Evolutionary conservation across 139 green algal species (phyloP).

Genomic region (Chlorella sp.): DNA sequence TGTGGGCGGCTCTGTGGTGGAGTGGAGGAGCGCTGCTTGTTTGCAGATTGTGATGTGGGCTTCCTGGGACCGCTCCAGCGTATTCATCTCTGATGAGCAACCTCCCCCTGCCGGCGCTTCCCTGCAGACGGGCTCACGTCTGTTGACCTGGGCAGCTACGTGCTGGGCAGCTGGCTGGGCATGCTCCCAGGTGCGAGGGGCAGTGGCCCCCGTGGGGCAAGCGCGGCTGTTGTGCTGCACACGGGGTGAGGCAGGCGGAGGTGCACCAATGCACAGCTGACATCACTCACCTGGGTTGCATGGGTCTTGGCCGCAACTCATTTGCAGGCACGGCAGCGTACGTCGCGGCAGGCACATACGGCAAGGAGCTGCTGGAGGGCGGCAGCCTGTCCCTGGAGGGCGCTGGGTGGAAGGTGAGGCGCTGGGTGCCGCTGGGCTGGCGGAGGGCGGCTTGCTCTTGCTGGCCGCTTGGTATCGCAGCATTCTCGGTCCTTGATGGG

Average conservation of each 20-base stretch:
- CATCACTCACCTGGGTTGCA: too few relatives aligned
- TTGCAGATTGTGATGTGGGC: neutral
- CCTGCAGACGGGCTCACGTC: constrained; percentile 78
- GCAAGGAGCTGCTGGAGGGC: constrained; percentile 31
- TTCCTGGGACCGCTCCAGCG: neutral
- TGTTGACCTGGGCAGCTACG: constrained; percentile 85
- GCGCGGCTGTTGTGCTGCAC: too few relatives aligned
- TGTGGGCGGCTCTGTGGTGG: neutral
- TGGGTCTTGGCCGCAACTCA: too few relatives aligned
- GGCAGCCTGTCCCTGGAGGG: neutral
- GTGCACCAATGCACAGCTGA: too few relatives aligned
- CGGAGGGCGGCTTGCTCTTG: neutral
- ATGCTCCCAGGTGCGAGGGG: constrained; percentile 82
- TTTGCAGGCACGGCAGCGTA: constrained; percentile 88
- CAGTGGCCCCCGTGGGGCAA: neutral
- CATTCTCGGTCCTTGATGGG: neutral
- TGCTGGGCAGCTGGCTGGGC: constrained; percentile 83
- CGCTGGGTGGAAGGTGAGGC: too few relatives aligned
- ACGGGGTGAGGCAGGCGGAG: too few relatives aligned
- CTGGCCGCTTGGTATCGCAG: neutral
- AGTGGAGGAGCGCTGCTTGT: neutral
- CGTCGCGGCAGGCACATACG: constrained; percentile 67
- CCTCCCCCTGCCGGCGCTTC: neutral
- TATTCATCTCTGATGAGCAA: neutral
- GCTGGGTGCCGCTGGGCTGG: neutral